A percentile compares a stretch with the other conserved stretches of the same genome.
phyloP scores from a whole-genome alignment of 1,284 basidiomycete species.

The Puccinia hordei region DNA sequence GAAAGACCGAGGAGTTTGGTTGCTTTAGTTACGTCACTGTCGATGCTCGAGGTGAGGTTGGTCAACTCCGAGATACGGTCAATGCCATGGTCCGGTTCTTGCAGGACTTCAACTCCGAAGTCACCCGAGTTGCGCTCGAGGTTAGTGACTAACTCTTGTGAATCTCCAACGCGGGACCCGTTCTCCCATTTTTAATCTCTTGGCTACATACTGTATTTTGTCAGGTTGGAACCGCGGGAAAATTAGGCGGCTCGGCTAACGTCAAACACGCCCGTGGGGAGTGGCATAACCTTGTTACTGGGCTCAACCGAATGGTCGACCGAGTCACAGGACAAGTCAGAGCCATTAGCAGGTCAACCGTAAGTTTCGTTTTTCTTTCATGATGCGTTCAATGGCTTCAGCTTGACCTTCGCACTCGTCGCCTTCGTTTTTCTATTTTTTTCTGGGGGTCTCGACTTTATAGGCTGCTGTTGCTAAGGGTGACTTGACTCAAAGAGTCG shows the following conservation, averaged over 20 bases:
- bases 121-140: conserved; percentile 48
- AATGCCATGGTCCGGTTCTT: conserved; percentile 51
- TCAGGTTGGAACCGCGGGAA: conserved; percentile 78
- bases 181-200: too few species aligned
- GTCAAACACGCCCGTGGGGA: conserved; percentile 91
- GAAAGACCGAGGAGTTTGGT: neutral
- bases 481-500: conserved; percentile 92
- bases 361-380: neutral
- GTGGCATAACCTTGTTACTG: conserved; percentile 67
- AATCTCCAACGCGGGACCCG: too few species aligned
- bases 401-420: neutral
- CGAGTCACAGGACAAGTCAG: conserved; percentile 48
- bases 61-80: conserved; percentile 43
- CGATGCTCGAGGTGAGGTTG: conserved; percentile 44
- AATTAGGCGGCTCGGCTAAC: conserved; percentile 87
- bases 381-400: too few species aligned
- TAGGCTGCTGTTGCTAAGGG: conserved; percentile 80
- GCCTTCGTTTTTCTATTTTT: neutral
- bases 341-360: conserved; percentile 43
- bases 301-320: conserved; percentile 50
- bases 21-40: conserved; percentile 43
- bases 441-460: neutral
- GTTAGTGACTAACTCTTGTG: conserved; percentile 9
- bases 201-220: neutral
- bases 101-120: conserved; percentile 49